A percentile compares a stretch with the other conserved stretches of the same genome.
phyloP scores from a whole-genome alignment of 2,329 filamentous ascomycete species.

The Trichoderma sp. region DNA sequence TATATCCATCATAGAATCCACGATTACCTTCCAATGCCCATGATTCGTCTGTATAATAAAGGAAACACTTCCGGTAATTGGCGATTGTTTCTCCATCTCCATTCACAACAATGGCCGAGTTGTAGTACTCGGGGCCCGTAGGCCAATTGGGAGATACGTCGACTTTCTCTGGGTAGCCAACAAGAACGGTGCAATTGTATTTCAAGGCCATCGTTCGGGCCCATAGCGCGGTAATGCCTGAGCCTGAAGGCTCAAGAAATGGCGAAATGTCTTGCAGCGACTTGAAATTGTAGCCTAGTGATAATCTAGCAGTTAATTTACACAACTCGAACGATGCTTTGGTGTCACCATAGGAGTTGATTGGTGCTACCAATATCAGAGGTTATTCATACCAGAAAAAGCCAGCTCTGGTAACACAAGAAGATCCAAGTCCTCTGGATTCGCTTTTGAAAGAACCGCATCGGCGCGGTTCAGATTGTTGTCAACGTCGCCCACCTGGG shows the following conservation, averaged over 20 bases:
- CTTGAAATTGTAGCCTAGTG: conserved; percentile 69
- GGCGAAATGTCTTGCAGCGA: conserved; percentile 65
- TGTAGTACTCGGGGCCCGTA: conserved; percentile 51
- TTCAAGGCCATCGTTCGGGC: conserved; percentile 63
- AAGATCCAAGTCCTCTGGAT: conserved; percentile 59
- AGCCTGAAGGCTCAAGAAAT: conserved; percentile 62
- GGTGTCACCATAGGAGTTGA: background rate
- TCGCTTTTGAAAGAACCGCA: conserved; percentile 53
- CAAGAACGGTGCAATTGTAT: conserved; percentile 63
- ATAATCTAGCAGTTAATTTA: background rate
- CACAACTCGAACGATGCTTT: background rate
- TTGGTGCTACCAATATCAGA: background rate
- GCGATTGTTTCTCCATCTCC: conserved; percentile 55
- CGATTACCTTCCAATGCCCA: conserved; percentile 55
- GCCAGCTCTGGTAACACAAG: conserved; percentile 73
- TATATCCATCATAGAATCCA: conserved; percentile 47
- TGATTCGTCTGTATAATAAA: conserved; percentile 59
- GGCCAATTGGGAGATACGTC: conserved; percentile 52
- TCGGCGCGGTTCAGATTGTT: conserved; percentile 70
- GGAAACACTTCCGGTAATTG: conserved; percentile 58
- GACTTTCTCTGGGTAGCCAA: conserved; percentile 71
- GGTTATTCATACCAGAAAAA: conserved; percentile 57
- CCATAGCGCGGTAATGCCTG: conserved; percentile 69
- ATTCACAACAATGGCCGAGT: conserved; percentile 52
- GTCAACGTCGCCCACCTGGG: conserved; percentile 65